A percentile compares a stretch with the other conserved stretches of the same genome.
These are phyloP conservation scores for Xanthoparmelia taractica DNA, from an alignment of 495 filamentous ascomycete genomes.

Conservation along the genomic window DNA sequence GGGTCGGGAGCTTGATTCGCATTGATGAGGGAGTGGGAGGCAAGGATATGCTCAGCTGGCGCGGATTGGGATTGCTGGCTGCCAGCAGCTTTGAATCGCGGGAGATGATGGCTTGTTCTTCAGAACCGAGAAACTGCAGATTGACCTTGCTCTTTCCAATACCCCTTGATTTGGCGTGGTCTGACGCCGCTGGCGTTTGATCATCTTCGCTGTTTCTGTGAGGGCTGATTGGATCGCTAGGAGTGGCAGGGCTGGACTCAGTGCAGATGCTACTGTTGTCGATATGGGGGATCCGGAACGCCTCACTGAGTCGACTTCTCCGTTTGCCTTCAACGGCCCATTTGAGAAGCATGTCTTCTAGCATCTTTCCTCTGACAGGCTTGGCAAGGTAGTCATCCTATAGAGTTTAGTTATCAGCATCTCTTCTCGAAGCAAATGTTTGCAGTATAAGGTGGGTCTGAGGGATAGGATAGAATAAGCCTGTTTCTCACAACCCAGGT, in stretches of 20 bases:
- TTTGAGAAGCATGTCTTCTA: constrained; percentile 65
- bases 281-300: background rate
- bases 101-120: constrained; percentile 40
- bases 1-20: background rate
- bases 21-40: constrained; percentile 5
- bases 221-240: background rate
- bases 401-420: background rate
- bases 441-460: background rate
- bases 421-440: background rate
- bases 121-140: constrained; percentile 32
- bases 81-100: constrained; percentile 42
- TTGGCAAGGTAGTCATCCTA: constrained; percentile 71
- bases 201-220: background rate
- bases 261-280: constrained; percentile 22
- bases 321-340: constrained; percentile 34
- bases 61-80: constrained; percentile 23
- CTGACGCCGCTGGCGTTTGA: background rate
- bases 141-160: constrained; percentile 25
- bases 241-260: constrained; percentile 8
- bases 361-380: constrained; percentile 57
- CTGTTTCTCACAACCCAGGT: background rate
- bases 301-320: constrained; percentile 5
- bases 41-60: background rate
- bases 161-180: background rate
- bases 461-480: background rate